Evolutionary conservation across 2,329 filamentous ascomycete genomes (phyloP), one percentile per base, ranked within the genome.

Genomic region (Ophiognomonia clavigignenti-juglandacearum): DNA sequence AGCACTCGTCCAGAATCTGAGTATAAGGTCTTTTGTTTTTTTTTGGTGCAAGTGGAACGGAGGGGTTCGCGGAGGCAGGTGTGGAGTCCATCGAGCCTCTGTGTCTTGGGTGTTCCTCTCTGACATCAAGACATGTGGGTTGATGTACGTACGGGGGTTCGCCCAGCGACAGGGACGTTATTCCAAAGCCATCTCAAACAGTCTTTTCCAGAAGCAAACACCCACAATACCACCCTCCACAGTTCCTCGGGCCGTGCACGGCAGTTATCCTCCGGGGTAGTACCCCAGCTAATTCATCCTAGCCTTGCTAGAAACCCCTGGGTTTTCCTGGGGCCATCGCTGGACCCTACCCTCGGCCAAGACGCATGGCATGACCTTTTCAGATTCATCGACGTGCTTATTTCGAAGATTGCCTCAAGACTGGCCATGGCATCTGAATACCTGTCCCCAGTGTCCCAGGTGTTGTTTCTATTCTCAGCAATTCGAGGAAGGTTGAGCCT

Each of bases 321-420:
- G 24, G 24, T 35, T 26, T n/a, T 6, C 16, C 45, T 23, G 31
- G 45, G 45, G 26, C 36, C 27, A 42, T 42, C 38, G 45, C 4
- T 42, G 45, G 45, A 47, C 41, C 36, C 31, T 36, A 37, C 31
- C 20, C 19, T 42, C 27, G 16, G 22, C 38, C 38, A 36, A 39
- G 34, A 18, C 18, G 14, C 45, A 36, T 24, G 37, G 45, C 45
- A 47, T 47, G 41, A 38, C 38, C 34, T 14, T 36, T 42, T 13
- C 31, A 11, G 45, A 20, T 47, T 47, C 45, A 47, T 47, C 45
- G 45, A 32, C 45, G 42, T 24, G 38, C 38, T 42, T 42, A 47
- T 36, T 39, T 47, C 27, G 38, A 19, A 36, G 14, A 47, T 20
- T 47, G 45, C 45, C 42, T 47, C 45, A 47, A 23, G 38, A 47